Evolutionary conservation across 2,329 filamentous ascomycete genomes (phyloP).

Genomic region (Fusarium liriodendri): DNA sequence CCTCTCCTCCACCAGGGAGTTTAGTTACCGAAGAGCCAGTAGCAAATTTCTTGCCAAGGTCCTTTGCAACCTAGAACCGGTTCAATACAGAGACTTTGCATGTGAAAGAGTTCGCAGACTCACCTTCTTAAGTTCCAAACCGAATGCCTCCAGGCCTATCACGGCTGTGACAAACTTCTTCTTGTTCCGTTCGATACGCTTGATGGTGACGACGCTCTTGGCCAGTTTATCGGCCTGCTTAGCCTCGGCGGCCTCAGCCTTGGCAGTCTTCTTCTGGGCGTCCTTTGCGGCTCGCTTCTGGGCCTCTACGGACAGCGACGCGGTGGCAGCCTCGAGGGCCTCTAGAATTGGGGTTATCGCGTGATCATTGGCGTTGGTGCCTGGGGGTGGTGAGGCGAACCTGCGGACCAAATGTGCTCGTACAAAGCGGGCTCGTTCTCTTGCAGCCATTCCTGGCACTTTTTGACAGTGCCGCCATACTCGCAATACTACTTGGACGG

Average conservation of each 20-base stretch:
- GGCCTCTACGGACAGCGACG: constrained; percentile 87
- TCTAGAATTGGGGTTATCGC: constrained; percentile 60
- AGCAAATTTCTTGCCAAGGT: constrained; percentile 98
- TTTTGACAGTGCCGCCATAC: constrained; percentile 95
- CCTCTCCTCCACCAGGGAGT: constrained; percentile 84
- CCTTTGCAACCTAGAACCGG: constrained; percentile 76
- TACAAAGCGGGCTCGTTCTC: constrained; percentile 80
- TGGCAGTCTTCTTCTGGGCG: constrained; percentile 95
- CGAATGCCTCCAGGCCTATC: constrained; percentile 89
- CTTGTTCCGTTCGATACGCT: constrained; percentile 98
- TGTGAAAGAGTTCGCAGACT: not conserved
- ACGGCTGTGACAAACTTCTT: constrained; percentile 96
- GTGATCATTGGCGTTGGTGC: constrained; percentile 5
- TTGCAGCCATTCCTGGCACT: constrained; percentile 96
- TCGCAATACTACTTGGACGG: constrained; percentile 85
- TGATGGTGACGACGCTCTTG: constrained; percentile 86
- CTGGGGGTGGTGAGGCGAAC: constrained; percentile 57
- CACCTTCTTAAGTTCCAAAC: constrained; percentile 90
- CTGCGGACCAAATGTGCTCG: constrained; percentile 84
- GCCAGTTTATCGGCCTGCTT: constrained; percentile 87
- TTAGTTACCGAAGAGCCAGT: constrained; percentile 95
- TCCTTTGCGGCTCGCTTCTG: constrained; percentile 97
- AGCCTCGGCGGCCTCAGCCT: constrained; percentile 87
- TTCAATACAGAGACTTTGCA: constrained; percentile 21
- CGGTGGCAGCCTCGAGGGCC: constrained; percentile 84